Evolutionary conservation across 2,329 filamentous ascomycete species (phyloP), one percentile per base, ranked within the genome.

Genomic region (Clarireedia sp.): DNA sequence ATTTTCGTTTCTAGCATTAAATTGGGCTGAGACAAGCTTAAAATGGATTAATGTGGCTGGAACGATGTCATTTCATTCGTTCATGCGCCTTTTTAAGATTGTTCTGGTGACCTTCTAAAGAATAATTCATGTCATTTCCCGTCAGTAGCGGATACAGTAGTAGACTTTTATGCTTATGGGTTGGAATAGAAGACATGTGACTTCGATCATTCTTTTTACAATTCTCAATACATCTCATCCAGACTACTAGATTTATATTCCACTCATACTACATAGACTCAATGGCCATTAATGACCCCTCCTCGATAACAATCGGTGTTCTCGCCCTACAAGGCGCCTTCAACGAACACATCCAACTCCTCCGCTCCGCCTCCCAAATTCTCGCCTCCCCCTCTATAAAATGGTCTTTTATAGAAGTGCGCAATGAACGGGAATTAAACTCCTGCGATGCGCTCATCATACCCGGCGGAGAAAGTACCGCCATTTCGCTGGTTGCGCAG

Each of bases 391-490:
- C 57, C 23, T 29, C 23, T 21, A n/a, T 12, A 26, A 47, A 24
- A 26, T 40, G 53, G 19, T 26, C 23, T 55, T 89, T 94, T 67
- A 77, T 86, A 60, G 86, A 96, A 71, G 89, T 97, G 47, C 86
- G 92, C 57, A 96, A 86, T 6, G 74, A 81, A 2, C 73, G 76
- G 6, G 80, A 96, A 65, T 78, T 99, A 33, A 74, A 78, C 4
- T 70, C 69, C 63, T 97, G 91, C 72, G 83, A 92, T 70, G 92
- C 83, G 24, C 79, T 99, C 44, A 83, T 99, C 67, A 83, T 99
- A 47, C 94, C 94, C 3, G 94, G 94, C 51, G 94, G 94, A 59
- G 94, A 99, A 72, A 96, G 90, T 72, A 97, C 94, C 1, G 86
- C 92, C 3, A 95, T 99, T 63, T 89, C 90, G 10, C 79, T 96